These are phyloP conservation scores for Russula olivacea DNA, from an alignment of 768 basidiomycete species.

Conservation along the genomic window DNA sequence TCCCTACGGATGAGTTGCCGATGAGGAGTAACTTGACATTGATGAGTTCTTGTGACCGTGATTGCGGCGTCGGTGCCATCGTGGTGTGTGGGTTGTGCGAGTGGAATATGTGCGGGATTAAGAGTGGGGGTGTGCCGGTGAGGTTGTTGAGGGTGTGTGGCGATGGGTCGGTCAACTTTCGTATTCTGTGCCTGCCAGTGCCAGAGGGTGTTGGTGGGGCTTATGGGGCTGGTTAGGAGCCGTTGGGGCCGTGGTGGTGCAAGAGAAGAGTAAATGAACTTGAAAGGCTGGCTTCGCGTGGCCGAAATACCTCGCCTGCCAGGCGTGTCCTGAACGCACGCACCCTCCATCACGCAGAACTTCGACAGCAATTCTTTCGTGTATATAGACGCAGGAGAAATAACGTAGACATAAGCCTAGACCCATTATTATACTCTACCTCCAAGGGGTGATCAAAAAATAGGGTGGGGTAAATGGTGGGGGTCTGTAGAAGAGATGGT, in stretches of 20 bases:
- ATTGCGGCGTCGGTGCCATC: conserved; percentile 11
- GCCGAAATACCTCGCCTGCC: background rate
- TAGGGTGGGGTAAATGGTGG: background rate
- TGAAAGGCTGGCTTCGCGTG: background rate
- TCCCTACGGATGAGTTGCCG: conserved; percentile 87
- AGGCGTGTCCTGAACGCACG: too few relatives aligned
- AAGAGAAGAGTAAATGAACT: background rate
- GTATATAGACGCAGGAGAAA: background rate
- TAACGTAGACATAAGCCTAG: background rate
- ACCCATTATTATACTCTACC: conserved; percentile 6
- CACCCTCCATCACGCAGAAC: background rate
- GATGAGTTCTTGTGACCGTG: conserved; percentile 28
- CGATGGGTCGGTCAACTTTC: background rate
- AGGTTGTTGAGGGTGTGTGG: background rate
- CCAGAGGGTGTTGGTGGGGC: too few relatives aligned
- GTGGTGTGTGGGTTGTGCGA: too few relatives aligned
- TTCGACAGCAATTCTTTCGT: background rate
- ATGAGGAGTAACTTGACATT: conserved; percentile 83
- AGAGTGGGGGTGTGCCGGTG: background rate
- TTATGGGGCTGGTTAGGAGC: background rate
- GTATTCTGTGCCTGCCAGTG: background rate
- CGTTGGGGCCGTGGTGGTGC: background rate
- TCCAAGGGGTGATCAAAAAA: background rate
- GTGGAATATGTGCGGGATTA: background rate
- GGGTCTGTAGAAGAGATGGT: background rate